Percentiles rank a stretch among this genome's conserved stretches.
Evolutionary conservation across 352 stramenopile genomes (phyloP).

Genomic region (Phytophthora pluvialis): DNA sequence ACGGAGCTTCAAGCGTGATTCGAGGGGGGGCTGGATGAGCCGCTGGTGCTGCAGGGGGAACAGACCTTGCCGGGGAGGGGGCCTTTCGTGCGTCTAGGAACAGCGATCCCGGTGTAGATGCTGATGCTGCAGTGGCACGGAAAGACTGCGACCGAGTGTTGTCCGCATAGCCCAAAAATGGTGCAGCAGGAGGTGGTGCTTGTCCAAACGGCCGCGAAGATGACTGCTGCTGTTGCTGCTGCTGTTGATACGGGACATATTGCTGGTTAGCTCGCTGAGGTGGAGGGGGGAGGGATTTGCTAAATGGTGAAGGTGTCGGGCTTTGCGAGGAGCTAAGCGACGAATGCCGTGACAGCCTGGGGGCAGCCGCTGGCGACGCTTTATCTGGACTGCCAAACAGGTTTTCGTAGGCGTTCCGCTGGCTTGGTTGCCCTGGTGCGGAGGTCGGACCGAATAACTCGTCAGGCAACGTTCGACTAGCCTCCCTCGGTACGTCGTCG

Average conservation of each 20-base stretch:
- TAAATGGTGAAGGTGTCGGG: constrained; percentile 26
- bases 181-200: constrained; percentile 64
- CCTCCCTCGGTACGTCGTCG: constrained; percentile 21
- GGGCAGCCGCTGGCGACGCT: constrained; percentile 4
- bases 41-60: constrained; percentile 18
- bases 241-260: constrained; percentile 30
- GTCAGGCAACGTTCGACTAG: constrained; percentile 34
- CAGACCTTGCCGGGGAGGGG: constrained; percentile 24
- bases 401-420: constrained; percentile 46
- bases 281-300: constrained; percentile 20
- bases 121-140: constrained; percentile 20
- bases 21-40: constrained; percentile 24
- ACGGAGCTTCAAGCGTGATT: constrained; percentile 38
- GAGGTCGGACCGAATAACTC: constrained; percentile 51
- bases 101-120: constrained; percentile 19
- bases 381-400: constrained; percentile 51
- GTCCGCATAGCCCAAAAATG: constrained; percentile 72
- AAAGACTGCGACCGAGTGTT: constrained; percentile 53
- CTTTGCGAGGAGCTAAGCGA: constrained; percentile 61
- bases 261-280: constrained; percentile 28
- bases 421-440: constrained; percentile 33
- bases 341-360: constrained; percentile 38
- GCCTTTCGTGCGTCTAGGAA: constrained; percentile 23
- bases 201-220: constrained; percentile 41
- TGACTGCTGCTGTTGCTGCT: constrained; percentile 29